These are phyloP conservation scores for Alternaria gaisen DNA, from an alignment of 2,329 filamentous ascomycete species.

Conservation along the genomic window DNA sequence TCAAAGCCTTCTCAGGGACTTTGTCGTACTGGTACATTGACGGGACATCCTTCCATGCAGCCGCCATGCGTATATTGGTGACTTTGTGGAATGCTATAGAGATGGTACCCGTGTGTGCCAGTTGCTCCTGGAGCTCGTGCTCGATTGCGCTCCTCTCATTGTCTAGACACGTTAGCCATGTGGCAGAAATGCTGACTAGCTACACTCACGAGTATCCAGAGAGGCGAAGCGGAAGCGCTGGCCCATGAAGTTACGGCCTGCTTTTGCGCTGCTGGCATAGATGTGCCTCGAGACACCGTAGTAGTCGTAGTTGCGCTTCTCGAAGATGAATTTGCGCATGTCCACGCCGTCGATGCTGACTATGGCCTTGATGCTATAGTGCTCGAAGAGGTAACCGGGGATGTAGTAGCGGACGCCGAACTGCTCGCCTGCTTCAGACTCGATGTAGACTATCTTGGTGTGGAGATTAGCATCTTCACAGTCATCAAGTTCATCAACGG, in stretches of 20 bases:
- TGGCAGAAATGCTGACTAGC: not conserved
- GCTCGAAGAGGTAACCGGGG: conserved; percentile 3
- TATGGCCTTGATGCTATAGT: conserved; percentile 6
- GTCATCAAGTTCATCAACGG: conserved; percentile 18
- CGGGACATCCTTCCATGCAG: conserved; percentile 2
- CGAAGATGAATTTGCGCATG: conserved; percentile 8
- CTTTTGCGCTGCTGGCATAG: not conserved
- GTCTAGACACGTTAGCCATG: not conserved
- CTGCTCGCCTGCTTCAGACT: conserved; percentile 7
- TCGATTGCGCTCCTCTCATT: not conserved
- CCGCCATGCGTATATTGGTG: conserved; percentile 4
- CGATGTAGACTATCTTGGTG: conserved; percentile 12
- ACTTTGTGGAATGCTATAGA: conserved; percentile 5
- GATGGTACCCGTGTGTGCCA: conserved; percentile 4
- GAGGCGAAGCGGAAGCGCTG: conserved; percentile 11
- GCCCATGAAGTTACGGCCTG: not conserved
- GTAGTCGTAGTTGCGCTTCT: not conserved
- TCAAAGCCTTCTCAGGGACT: conserved; percentile 16
- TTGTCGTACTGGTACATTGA: conserved; percentile 4
- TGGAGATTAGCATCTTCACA: conserved; percentile 4
- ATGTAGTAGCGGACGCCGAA: conserved; percentile 16
- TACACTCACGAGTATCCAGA: conserved; percentile 8
- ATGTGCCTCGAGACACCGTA: conserved; percentile 1
- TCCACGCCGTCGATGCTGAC: conserved; percentile 16
- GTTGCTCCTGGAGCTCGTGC: not conserved